Conservation (phyloP, 148 eudicot genomes). For the Euryodendron excelsum region DNA sequence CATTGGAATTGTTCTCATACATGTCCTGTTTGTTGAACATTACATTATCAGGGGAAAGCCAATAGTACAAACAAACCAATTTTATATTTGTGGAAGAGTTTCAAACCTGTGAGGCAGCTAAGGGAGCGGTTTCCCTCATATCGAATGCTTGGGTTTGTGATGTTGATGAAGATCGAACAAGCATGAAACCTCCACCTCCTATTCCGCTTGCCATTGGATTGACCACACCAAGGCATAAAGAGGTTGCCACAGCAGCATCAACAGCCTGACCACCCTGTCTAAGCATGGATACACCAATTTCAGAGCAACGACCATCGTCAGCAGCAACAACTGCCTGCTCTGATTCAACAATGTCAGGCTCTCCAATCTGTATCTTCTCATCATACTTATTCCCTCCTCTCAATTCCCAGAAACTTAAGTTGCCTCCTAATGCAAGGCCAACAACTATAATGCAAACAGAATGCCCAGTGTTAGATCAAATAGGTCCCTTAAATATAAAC, state of each 20-base stretch:
- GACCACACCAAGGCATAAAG: constrained; percentile 81
- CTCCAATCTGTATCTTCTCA: constrained; percentile 12
- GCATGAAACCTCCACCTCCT: constrained; percentile 97
- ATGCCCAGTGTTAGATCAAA: not conserved
- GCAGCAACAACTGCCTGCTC: constrained; percentile 84
- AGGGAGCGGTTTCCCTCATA: constrained; percentile 89
- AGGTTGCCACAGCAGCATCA: constrained; percentile 94
- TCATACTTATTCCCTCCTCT: constrained; percentile 8
- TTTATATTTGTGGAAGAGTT: not conserved
- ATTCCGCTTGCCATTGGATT: constrained; percentile 84
- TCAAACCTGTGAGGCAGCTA: constrained; percentile 77
- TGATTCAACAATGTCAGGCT: constrained; percentile 52
- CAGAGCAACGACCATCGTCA: constrained; percentile 86
- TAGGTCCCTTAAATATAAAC: constrained; percentile 5
- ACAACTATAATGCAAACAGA: constrained; percentile 23
- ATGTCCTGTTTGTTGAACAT: constrained; percentile 51
- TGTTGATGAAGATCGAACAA: constrained; percentile 60
- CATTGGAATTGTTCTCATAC: constrained; percentile 46
- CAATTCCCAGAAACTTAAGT: constrained; percentile 20
- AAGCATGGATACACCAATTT: constrained; percentile 70
- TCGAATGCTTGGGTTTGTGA: constrained; percentile 60
- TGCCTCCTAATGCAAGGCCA: constrained; percentile 35
- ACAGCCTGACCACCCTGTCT: constrained; percentile 82
- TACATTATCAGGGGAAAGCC: not conserved
- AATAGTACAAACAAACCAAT: too few relatives aligned